These are phyloP conservation scores for Canna indica DNA, from an alignment of 176 grass and related monocot genomes.

Conservation along the genomic window DNA sequence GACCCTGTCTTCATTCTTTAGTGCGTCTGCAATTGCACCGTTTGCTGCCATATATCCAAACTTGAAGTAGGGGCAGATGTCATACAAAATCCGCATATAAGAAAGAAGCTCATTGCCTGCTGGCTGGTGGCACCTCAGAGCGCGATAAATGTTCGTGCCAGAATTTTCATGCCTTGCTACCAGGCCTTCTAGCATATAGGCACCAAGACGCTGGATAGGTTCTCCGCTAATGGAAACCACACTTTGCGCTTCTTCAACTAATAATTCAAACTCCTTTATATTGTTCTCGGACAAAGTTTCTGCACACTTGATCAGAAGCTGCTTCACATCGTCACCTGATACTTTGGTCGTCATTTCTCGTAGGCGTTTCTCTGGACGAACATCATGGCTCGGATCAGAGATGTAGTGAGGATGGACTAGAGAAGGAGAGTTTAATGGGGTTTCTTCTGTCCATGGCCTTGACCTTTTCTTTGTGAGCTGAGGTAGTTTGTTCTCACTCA, in stretches of 20 bases:
- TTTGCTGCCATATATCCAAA: conserved; percentile 98
- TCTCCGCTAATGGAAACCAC: conserved; percentile 73
- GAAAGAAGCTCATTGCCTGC: conserved; percentile 78
- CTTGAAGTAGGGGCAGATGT: conserved; percentile 89
- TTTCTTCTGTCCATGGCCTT: conserved; percentile 57
- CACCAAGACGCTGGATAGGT: conserved; percentile 69
- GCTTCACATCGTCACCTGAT: conserved; percentile 43
- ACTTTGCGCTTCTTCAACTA: conserved; percentile 51
- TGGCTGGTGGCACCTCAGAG: conserved; percentile 61
- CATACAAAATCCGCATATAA: conserved; percentile 80
- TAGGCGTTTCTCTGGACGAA: conserved; percentile 55
- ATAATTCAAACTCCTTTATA: conserved; percentile 56
- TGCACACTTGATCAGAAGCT: conserved; percentile 58
- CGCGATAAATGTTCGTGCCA: conserved; percentile 71
- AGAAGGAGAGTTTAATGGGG: conserved; percentile 23
- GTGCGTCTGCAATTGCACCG: conserved; percentile 77
- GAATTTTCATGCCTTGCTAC: conserved; percentile 74
- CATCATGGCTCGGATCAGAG: conserved; percentile 27
- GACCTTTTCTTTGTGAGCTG: conserved; percentile 43
- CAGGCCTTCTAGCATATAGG: conserved; percentile 85
- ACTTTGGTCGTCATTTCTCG: conserved; percentile 48
- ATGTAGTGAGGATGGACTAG: conserved; percentile 20
- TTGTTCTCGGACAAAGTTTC: conserved; percentile 52
- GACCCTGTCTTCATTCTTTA: conserved; percentile 70
- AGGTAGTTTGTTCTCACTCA: conserved; percentile 42